phyloP scores from a whole-genome alignment of 805 yeast genomes.

The Zygoascus tannicola region DNA sequence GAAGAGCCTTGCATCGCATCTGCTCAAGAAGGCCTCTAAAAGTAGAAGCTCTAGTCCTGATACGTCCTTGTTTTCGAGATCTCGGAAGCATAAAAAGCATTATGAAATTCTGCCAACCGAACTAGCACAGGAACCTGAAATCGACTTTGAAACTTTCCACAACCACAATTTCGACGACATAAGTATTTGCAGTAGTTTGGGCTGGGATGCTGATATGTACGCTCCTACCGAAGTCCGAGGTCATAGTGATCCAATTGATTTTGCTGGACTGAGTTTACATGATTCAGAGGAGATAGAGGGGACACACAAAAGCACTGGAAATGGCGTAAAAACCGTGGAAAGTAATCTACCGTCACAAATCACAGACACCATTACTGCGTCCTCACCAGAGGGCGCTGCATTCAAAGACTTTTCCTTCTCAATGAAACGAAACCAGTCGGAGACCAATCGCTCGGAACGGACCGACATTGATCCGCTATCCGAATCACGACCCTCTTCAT shows the following conservation, averaged over 20 bases:
- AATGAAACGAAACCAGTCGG: neutral
- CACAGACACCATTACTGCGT: neutral
- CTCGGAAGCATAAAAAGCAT: too few species aligned
- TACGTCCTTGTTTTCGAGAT: too few species aligned
- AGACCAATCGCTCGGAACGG: neutral
- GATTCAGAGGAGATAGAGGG: too few species aligned
- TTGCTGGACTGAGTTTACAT: neutral
- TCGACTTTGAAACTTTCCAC: neutral
- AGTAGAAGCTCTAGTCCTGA: neutral
- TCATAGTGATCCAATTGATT: neutral
- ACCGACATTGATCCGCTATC: neutral
- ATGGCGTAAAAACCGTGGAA: neutral
- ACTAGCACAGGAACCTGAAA: too few species aligned
- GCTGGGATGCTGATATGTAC: neutral
- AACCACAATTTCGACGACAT: neutral
- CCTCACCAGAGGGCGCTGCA: neutral
- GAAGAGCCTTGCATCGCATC: conserved; percentile 1
- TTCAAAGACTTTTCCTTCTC: neutral
- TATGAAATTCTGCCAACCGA: too few species aligned
- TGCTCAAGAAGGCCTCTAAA: too few species aligned
- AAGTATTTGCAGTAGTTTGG: neutral
- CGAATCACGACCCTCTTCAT: neutral
- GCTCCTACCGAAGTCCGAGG: neutral
- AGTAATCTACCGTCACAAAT: neutral
- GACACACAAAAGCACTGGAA: too few species aligned